These are phyloP conservation scores for Cutaneotrichosporon sp. DNA, from an alignment of 1,284 basidiomycete species.

Conservation along the genomic window DNA sequence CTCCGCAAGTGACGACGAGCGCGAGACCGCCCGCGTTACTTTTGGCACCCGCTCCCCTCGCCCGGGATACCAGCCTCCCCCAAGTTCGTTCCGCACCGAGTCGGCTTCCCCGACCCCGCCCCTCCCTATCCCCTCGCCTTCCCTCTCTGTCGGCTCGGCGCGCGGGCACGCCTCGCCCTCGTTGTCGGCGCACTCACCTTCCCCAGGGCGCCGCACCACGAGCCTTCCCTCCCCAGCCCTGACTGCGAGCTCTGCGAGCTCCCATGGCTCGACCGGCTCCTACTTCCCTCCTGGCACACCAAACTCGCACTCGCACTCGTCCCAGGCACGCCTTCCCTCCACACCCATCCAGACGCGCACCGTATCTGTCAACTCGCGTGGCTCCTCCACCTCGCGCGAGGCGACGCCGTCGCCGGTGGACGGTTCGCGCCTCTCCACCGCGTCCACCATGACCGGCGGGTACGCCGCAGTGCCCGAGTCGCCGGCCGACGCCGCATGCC, in stretches of 20 bases:
- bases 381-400: not conserved
- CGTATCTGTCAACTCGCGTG: not conserved
- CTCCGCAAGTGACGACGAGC: not conserved
- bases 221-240: not conserved
- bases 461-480: not conserved
- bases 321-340: not conserved
- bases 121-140: not conserved
- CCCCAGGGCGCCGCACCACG: not conserved
- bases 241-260: not conserved
- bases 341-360: not conserved
- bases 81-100: not conserved
- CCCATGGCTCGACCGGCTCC: not conserved
- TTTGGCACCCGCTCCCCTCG: not conserved
- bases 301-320: not conserved
- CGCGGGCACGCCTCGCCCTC: not conserved
- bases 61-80: not conserved
- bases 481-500: slow-evolving; percentile 1
- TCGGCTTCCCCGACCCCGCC: not conserved
- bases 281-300: not conserved
- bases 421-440: not conserved
- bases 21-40: not conserved
- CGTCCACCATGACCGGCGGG: not conserved
- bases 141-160: not conserved
- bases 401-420: not conserved
- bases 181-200: not conserved